These are phyloP conservation scores for Moringa oleifera DNA, from an alignment of 345 rosid genomes.

Conservation along the genomic window DNA sequence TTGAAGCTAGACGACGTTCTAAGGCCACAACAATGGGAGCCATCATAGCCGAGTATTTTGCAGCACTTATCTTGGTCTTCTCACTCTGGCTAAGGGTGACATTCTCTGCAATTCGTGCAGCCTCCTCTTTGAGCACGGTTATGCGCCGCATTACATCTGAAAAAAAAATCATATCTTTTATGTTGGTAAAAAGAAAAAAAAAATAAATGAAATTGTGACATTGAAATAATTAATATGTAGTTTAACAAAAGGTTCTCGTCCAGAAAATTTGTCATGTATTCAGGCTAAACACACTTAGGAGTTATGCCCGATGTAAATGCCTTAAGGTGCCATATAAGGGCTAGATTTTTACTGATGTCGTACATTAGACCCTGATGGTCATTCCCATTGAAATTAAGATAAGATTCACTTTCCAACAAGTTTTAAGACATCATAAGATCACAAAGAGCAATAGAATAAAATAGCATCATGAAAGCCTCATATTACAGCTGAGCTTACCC, in stretches of 20 bases:
- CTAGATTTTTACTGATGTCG: neutral
- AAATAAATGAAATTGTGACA: too few relatives aligned
- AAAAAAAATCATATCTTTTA: too few relatives aligned
- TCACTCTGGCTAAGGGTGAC: conserved; percentile 79
- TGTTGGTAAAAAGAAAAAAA: neutral
- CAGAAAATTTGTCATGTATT: neutral
- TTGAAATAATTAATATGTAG: neutral
- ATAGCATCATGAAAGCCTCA: conserved; percentile 9
- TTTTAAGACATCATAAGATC: neutral
- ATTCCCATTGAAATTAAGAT: too few relatives aligned
- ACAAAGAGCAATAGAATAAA: conserved; percentile 8
- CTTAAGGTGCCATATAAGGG: neutral
- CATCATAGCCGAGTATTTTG: conserved; percentile 95
- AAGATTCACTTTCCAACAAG: neutral
- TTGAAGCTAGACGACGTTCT: conserved; percentile 89
- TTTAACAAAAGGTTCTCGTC: neutral
- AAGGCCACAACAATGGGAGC: conserved; percentile 83
- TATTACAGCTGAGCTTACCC: conserved; percentile 42
- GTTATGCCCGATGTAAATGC: too few relatives aligned
- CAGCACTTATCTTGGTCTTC: conserved; percentile 82
- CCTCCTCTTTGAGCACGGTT: conserved; percentile 84
- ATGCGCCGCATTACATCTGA: conserved; percentile 85
- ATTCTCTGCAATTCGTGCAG: conserved; percentile 78
- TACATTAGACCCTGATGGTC: too few relatives aligned
- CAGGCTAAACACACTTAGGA: neutral